These are phyloP conservation scores for Elaphomyces granulatus DNA, from an alignment of 495 filamentous ascomycete species.

Conservation along the genomic window DNA sequence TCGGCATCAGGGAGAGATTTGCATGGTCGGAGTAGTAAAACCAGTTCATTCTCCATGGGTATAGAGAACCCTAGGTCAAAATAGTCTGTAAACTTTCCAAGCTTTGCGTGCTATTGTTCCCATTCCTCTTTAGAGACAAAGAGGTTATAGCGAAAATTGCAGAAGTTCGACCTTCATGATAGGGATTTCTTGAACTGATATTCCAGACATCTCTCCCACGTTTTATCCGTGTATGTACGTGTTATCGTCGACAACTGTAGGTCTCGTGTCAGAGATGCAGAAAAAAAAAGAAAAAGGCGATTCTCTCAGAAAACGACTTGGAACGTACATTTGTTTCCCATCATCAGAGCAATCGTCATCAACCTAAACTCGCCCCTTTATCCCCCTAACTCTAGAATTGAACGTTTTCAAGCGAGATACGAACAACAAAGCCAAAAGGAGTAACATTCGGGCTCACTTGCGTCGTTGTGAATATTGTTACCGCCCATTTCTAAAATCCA, in stretches of 20 bases:
- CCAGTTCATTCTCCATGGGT: constrained; percentile 16
- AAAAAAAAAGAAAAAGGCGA: too few species aligned
- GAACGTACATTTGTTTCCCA: constrained; percentile 94
- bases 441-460: constrained; percentile 97
- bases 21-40: constrained; percentile 13
- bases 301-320: too few species aligned
- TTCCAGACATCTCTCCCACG: constrained; percentile 96
- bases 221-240: constrained; percentile 99
- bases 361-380: constrained; percentile 90
- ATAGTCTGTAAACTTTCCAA: constrained; percentile 66
- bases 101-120: constrained; percentile 68
- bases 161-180: constrained; percentile 99
- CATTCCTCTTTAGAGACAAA: constrained; percentile 72
- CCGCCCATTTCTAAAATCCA: constrained; percentile 88
- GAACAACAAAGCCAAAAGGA: constrained; percentile 76
- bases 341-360: constrained; percentile 91
- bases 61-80: constrained; percentile 48
- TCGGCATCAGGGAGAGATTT: constrained; percentile 17
- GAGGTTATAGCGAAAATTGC: constrained; percentile 89
- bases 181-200: constrained; percentile 89
- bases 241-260: constrained; percentile 82
- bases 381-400: constrained; percentile 76
- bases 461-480: constrained; percentile 78
- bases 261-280: too few species aligned
- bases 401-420: constrained; percentile 84